Evolutionary conservation across 257 asterid species (phyloP), one percentile per base, ranked within the genome.

Genomic region (Plantago ovata): DNA sequence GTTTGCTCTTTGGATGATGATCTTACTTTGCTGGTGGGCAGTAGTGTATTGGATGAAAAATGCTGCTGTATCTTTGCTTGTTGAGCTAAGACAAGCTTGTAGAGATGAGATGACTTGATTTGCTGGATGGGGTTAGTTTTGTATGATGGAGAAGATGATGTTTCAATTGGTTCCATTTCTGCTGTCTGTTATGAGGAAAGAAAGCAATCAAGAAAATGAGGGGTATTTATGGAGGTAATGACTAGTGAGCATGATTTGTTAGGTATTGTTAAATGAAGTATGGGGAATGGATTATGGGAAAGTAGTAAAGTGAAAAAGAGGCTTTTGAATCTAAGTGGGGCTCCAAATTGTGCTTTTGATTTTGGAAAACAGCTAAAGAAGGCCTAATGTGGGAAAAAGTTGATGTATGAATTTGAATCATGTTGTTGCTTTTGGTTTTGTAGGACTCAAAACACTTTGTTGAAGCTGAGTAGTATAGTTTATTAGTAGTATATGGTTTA

Each of bases 321-420:
- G 73, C 81, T 80, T 82, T 81, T 73, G 73, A 76, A 56, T 71
- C 53, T 22, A 54, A 43, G 74, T 74, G 79, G 88, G 75, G 84
- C 55, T 68, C 84, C 40, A 45, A 6, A 20, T 56, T 44, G 38
- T 74, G 56, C 51, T 68, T 58, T 19, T 38, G 50, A 28, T 28
- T 28, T 28, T 28, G 36, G 36, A 62, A 61, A 70, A 59, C 57
- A 62, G 58, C 53, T 48, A 79, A 76, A 77, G 85, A 21, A 65
- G 69, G 12, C 36, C 40, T 52, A 50, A 58, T 62, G 56, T 66
- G 38, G 71, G 72, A 55, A 67, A 76, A 75, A 87, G 39, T 64
- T 38, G 71, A 56, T 72, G 68, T 62, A 54, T 53, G 64, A 47
- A 36, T 78, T 77, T 80, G 84, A 79, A 75, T 62, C 67, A 39